Evolutionary conservation across 2,329 filamentous ascomycete genomes (phyloP).

Genomic region (Pyrenochaeta sp.): DNA sequence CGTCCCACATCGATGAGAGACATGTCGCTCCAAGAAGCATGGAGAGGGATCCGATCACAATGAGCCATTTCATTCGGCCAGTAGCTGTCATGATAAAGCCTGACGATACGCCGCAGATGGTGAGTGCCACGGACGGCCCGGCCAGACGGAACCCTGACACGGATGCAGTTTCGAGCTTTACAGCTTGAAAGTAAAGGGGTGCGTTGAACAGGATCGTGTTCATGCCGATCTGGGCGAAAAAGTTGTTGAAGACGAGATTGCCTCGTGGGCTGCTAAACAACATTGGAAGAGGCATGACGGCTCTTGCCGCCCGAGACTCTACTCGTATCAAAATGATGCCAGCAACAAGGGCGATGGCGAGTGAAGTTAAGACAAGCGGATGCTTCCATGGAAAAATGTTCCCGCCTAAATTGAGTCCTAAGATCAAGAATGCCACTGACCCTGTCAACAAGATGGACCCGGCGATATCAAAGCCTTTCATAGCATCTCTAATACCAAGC

Average conservation of each 20-base stretch:
- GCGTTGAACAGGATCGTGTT: constrained; percentile 73
- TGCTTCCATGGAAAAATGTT: constrained; percentile 62
- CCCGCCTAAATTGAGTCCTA: constrained; percentile 62
- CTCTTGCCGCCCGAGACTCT: constrained; percentile 46
- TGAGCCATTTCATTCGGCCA: constrained; percentile 53
- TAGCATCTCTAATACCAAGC: constrained; percentile 51
- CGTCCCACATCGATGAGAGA: constrained; percentile 47
- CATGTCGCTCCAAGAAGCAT: constrained; percentile 50
- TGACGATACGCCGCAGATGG: constrained; percentile 51
- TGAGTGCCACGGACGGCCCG: constrained; percentile 64
- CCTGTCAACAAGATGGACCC: constrained; percentile 59
- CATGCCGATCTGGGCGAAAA: constrained; percentile 59
- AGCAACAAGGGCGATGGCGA: constrained; percentile 52
- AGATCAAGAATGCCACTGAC: constrained; percentile 58
- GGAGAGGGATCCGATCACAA: constrained; percentile 48
- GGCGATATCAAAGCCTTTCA: constrained; percentile 59
- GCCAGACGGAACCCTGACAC: constrained; percentile 76
- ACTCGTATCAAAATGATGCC: constrained; percentile 54
- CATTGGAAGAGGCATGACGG: constrained; percentile 61
- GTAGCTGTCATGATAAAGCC: constrained; percentile 57
- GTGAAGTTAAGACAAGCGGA: constrained; percentile 58
- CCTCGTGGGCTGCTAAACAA: constrained; percentile 58
- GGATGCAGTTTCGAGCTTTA: constrained; percentile 67
- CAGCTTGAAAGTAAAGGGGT: constrained; percentile 70
- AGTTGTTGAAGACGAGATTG: constrained; percentile 61